Evolutionary conservation across 2,329 filamentous ascomycete genomes (phyloP).

Genomic region (Aureobasidium subglaciale): DNA sequence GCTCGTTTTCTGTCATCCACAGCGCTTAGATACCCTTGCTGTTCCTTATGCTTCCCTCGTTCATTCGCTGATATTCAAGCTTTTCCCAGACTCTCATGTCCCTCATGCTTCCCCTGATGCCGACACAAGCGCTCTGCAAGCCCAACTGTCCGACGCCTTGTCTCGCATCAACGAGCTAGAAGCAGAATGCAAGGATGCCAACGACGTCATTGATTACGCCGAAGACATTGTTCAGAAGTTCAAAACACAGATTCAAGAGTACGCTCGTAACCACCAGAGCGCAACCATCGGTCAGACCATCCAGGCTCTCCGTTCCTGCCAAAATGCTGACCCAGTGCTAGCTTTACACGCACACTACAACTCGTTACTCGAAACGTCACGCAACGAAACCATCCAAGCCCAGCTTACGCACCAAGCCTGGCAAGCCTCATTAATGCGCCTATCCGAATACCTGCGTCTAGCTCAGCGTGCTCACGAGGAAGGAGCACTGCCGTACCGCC

Average conservation of each 20-base stretch:
- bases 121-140: background rate
- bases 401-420: conserved; percentile 43
- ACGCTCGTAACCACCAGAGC: background rate
- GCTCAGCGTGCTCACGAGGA: conserved; percentile 8
- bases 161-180: conserved; percentile 24
- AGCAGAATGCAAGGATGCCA: conserved; percentile 19
- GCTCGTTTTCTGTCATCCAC: background rate
- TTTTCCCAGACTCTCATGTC: background rate
- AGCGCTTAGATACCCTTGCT: conserved; percentile 7
- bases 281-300: background rate
- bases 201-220: conserved; percentile 22
- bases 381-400: conserved; percentile 38
- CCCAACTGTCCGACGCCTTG: background rate
- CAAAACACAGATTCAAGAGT: conserved; percentile 23
- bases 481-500: conserved; percentile 29
- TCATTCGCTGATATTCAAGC: conserved; percentile 2
- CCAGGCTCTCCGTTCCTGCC: background rate
- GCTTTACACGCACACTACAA: conserved; percentile 44
- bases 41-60: background rate
- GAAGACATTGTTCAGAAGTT: conserved; percentile 26
- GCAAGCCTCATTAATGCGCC: conserved; percentile 39
- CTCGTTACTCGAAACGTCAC: conserved; percentile 35
- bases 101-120: conserved; percentile 5
- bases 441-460: conserved; percentile 34
- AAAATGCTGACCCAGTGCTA: background rate